Percentiles rank a stretch among this genome's conserved stretches.
phyloP scores from a whole-genome alignment of 1,284 basidiomycete genomes.

The Cryptococcus jaspeensis region DNA sequence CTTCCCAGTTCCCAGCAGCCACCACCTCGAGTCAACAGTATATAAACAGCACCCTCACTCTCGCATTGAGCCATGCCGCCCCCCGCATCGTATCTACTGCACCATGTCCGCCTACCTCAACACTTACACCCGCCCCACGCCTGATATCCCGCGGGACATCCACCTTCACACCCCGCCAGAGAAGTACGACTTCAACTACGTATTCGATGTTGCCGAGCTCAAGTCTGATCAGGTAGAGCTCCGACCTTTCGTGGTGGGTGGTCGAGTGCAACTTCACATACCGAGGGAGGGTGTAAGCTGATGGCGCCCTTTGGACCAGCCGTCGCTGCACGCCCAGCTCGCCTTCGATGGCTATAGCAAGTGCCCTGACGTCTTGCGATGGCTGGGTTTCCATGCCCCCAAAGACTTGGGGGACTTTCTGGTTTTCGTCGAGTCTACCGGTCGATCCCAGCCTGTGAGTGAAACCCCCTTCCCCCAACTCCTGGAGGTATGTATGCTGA shows the following conservation, averaged over 20 bases:
- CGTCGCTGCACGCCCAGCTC: slow-evolving; percentile 35
- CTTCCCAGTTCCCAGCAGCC: too few species aligned
- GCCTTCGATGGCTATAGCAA: slow-evolving; percentile 28
- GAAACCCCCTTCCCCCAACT: neutral
- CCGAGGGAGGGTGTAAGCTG: neutral
- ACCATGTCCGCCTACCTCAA: slow-evolving; percentile 18
- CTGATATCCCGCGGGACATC: slow-evolving; percentile 19
- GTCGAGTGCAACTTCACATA: neutral
- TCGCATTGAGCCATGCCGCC: neutral
- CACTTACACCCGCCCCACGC: slow-evolving; percentile 19
- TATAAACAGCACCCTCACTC: too few species aligned
- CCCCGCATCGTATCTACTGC: neutral
- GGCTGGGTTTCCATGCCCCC: slow-evolving; percentile 20
- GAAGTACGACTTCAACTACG: slow-evolving; percentile 49
- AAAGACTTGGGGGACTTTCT: slow-evolving; percentile 30
- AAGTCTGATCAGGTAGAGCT: slow-evolving; percentile 35
- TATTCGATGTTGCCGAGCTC: slow-evolving; percentile 33
- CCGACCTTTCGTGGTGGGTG: slow-evolving; percentile 32
- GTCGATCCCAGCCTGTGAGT: slow-evolving; percentile 26
- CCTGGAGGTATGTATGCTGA: neutral
- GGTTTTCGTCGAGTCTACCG: slow-evolving; percentile 28
- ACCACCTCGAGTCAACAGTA: too few species aligned
- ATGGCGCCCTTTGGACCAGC: slow-evolving; percentile 9
- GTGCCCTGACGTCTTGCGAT: slow-evolving; percentile 28
- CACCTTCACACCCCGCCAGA: slow-evolving; percentile 36